Evolutionary conservation across 352 stramenopile species (phyloP), one percentile per base, ranked within the genome.

Genomic region (Aphanomyces astaci): DNA sequence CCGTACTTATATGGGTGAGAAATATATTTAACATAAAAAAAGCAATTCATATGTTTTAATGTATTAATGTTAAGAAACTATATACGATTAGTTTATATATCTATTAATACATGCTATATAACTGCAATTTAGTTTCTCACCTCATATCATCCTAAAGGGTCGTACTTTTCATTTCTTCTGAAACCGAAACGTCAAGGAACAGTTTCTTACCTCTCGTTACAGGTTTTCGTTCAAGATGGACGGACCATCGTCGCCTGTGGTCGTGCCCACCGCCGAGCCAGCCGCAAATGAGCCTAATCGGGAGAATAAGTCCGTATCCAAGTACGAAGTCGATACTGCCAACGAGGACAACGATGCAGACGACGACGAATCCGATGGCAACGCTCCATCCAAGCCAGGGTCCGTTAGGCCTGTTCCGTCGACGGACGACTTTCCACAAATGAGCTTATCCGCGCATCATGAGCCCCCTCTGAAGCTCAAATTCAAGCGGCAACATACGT

Each of bases 401-500:
- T 25, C 48, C 0, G 48, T 55, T 55, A 15, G 11, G n/a, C 48
- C 48, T 24, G 48, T 55, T 7, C 36, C 36, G 36, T 43, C 36
- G 13, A n/a, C 33, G 7, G 51, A 32, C 13, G 51, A 59, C 25
- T 22, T 64, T 22, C 56, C 56, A 13, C 5, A 64, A 32, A 52
- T 64, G 22, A 31, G 55, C 2, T 30, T 59, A 36, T 30, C 51
- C 0, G 5, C 13, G 19, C 5, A 52, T n/a, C n/a, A n/a, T 3
- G 28, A 64, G 5, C 30, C 36, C 24, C 2, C 56, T 4, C 19
- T 49, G 7, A 68, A 68, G 33, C 51, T 68, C 22, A 68, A 68
- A 48, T 51, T 68, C 15, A 68, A 59, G 11, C 46, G 62, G 5
- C 62, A 68, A 43, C 62, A 56, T 25, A 68, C 62, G 27, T 68